Evolutionary conservation across 306 rosid species (phyloP).

Genomic region (Ormosia semicastrata): DNA sequence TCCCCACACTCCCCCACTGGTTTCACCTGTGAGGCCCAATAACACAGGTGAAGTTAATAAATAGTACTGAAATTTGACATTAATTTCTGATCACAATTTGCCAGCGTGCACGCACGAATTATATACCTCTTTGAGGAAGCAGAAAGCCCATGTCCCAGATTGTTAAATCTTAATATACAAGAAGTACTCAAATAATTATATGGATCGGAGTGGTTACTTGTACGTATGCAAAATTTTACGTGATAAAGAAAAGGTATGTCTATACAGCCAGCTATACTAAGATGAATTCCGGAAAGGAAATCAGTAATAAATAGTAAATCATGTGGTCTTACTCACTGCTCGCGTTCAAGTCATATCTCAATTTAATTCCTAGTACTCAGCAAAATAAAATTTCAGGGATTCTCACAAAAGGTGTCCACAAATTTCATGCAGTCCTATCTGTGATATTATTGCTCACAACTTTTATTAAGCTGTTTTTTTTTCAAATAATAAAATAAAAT

Average conservation of each 20-base stretch:
- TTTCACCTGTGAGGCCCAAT: background rate
- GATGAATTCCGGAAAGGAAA: background rate
- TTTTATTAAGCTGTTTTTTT: no score
- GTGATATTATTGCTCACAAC: no score
- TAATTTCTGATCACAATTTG: no score
- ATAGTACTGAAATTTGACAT: no score
- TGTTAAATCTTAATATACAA: background rate
- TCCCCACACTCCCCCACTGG: background rate
- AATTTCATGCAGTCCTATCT: conserved; percentile 22
- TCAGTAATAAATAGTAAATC: background rate
- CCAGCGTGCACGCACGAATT: no score
- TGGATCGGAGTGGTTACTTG: background rate
- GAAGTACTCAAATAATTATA: background rate
- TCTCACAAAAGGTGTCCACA: conserved; percentile 31
- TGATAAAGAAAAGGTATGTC: background rate
- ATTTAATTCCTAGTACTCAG: conserved; percentile 35
- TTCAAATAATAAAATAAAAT: no score
- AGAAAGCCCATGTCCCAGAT: background rate
- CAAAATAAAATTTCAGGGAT: background rate
- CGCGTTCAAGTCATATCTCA: background rate
- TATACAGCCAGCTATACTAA: no score
- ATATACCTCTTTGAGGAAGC: background rate
- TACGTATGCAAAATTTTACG: background rate
- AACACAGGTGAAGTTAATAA: no score
- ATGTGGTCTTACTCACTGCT: background rate